Percentiles rank a stretch among this genome's conserved stretches.
phyloP scores from a whole-genome alignment of 2,329 filamentous ascomycete species.

The Penicillium sclerotiorum region DNA sequence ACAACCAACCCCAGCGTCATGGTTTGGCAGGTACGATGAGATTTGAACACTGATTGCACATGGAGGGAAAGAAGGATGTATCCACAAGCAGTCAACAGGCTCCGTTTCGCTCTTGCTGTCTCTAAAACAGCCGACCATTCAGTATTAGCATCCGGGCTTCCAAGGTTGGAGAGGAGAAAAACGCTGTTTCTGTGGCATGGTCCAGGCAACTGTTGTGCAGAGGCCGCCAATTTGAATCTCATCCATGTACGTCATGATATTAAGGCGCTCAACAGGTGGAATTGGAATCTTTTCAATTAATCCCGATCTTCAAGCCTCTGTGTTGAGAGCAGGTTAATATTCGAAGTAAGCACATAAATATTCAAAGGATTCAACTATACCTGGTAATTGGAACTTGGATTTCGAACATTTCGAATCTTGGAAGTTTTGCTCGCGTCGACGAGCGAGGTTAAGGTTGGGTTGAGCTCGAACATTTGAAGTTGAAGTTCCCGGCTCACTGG shows the following conservation, averaged over 20 bases:
- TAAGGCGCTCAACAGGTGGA: slow-evolving; percentile 18
- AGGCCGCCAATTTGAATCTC: slow-evolving; percentile 21
- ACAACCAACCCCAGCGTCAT: slow-evolving; percentile 10
- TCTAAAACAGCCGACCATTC: not conserved
- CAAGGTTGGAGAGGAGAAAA: not conserved
- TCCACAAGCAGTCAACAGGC: not conserved
- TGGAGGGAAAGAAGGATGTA: slow-evolving; percentile 5
- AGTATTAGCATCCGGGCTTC: not conserved
- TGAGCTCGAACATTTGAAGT: too few species aligned
- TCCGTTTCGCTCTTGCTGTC: not conserved
- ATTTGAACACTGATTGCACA: not conserved
- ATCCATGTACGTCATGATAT: slow-evolving; percentile 28
- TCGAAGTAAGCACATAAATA: too few species aligned
- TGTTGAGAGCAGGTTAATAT: too few species aligned
- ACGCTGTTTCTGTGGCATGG: not conserved
- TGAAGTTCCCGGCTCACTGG: too few species aligned
- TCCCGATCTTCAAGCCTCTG: slow-evolving; percentile 1
- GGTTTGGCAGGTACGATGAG: slow-evolving; percentile 19
- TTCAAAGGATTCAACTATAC: too few species aligned
- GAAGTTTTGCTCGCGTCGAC: too few species aligned
- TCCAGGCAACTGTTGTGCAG: slow-evolving; percentile 17
- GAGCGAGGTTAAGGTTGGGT: too few species aligned
- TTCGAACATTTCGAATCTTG: too few species aligned
- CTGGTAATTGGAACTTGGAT: too few species aligned
- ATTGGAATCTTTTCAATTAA: slow-evolving; percentile 16